Base-by-base conservation (phyloP, 805 yeast species). In the Danielozyma ontarioensis region DNA sequence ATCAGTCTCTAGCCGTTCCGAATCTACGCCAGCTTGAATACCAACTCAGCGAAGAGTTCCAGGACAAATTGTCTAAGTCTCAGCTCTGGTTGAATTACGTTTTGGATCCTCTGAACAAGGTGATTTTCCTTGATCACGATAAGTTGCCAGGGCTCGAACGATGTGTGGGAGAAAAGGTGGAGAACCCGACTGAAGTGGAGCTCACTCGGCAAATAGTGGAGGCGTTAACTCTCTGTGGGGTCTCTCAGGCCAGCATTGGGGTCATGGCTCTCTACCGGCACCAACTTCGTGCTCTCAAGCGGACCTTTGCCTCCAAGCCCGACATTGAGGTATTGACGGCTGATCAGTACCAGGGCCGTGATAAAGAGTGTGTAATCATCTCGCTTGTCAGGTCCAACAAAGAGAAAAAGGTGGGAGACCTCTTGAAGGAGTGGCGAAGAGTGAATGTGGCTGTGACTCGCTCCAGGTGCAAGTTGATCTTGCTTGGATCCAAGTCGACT, bases 321-420 rank as follows among this genome's bases (percentile, higher is more conserved):
- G 72, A 65, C 1, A 58, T 93, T 19, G 97, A 93, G 45, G 70
- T 85, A 21, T 64, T 90, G 36, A 93, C 99, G 0, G 97, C 97
- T 0, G 99, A 93, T 57, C 86, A 83, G 50, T 90, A 83, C 49
- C 98, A 93, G 59, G 99, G 98, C 0, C 71, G 97, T 35, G 99
- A 93, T 57, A 93, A 90, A 49, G 90, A 86, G 21, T 84, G 96
- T 50, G 76, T 93, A 12, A 78, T 93, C 5, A 84, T 93, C 2
- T 90, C 97, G 0, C 63, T 93, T 45, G 98, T 93, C 3, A 66
- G 96, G 31, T 81, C 95, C 4, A 88, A 89, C 53, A 67, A 65
- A 1, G 72, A 72, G 14, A 64, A 68, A 7, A 68, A 66, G 26
- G 79, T 84, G 1, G 97, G 97, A 0, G 83, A 83, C 18, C 64